Base-by-base conservation (phyloP, 768 basidiomycete genomes). In the Suillus plorans region DNA sequence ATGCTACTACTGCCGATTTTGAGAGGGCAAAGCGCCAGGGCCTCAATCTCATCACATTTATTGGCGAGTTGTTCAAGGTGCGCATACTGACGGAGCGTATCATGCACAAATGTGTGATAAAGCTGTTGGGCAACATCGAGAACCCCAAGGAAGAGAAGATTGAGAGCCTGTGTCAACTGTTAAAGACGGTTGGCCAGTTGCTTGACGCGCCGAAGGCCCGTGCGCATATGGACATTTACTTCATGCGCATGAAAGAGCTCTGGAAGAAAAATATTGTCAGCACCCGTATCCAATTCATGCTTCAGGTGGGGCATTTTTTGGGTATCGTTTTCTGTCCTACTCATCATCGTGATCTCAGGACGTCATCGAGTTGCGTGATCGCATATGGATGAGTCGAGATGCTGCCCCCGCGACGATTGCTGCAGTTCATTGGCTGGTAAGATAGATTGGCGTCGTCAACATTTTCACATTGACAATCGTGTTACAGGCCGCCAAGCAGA, bases 41-140 rank as follows among this genome's bases (percentile, higher is more conserved):
- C 76, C 89, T 98, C 14, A 95, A 97, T 82, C 85, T 99, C 69
- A 95, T 98, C 81, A 94, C 92, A 78, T 96, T 99, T 80, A 98
- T 99, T 68, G 96, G 97, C 68, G 97, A 99, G 80, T 82, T 99
- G 62, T 99, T 95, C 89, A 98, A 98, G 81, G 82, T 99, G n/a
- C 92, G 94, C 79, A 97, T 98, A 95, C 82, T 99, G 62, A 95
- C 95, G 57, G 94, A 95, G 80, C 90, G 94, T 69, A 97, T 99
- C 80, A 99, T 99, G 93, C 92, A 95, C 81, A 92, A 95, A 78
- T 99, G 97, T 82, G 89, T 98, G 74, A 94, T 95, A 86, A 95
- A 97, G 80, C 85, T 98, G 14, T 82, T 99, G 14, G 86, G 90
- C 62, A 98, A 99, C 74, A 90, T 97, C 64, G 89, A 94, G 69